Base-by-base conservation (phyloP, 441 rosid species). In the Euphorbia celastroides region DNA sequence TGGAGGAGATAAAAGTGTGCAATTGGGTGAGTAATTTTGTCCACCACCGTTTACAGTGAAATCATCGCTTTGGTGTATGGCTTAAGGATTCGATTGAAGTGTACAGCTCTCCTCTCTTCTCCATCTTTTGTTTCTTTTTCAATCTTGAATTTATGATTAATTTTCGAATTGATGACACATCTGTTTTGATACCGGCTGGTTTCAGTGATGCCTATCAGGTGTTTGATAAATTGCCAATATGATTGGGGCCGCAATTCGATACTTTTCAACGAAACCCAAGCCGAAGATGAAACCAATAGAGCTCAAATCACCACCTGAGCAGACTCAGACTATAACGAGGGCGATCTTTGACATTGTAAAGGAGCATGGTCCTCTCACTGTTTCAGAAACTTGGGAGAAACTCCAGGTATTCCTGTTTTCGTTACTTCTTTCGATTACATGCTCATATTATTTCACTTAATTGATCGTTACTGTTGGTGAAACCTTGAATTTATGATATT, bases 281-380 rank as follows among this genome's bases (percentile, higher is more conserved):
- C 97, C 95, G 1, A 85, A 84, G 68, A 84, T 88, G 96, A 90
- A 90, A 70, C 94, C 90, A 3, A 86, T 82, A 62, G 96, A 93
- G 86, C 86, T 93, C 11, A 86, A 75, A 25, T 77, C 82, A 66
- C 90, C 92, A 51, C 92, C 86, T 0, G 96, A 93, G 84, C 96
- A 87, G 75, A 86, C 95, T 0, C 95, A 89, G 80, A 93, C 92
- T 13, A 83, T 93, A 71, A 84, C 93, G 0, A 76, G 95, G 74
- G 87, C 79, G 16, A 85, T 88, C 75, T 91, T 89, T 28, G 95
- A 91, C 60, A 77, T 91, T 26, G 77, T 93, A 56, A 93, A 93
- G 75, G 96, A 93, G 55, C 93, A 91, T 56, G 97, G 95, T 30
- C 95, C 99, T 71, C 92, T 89, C 77, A 89, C 95, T 19, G 74